A percentile compares a stretch with the other conserved stretches of the same genome.
Evolutionary conservation across 2,329 filamentous ascomycete species (phyloP).

Genomic region (Eutypa lata): DNA sequence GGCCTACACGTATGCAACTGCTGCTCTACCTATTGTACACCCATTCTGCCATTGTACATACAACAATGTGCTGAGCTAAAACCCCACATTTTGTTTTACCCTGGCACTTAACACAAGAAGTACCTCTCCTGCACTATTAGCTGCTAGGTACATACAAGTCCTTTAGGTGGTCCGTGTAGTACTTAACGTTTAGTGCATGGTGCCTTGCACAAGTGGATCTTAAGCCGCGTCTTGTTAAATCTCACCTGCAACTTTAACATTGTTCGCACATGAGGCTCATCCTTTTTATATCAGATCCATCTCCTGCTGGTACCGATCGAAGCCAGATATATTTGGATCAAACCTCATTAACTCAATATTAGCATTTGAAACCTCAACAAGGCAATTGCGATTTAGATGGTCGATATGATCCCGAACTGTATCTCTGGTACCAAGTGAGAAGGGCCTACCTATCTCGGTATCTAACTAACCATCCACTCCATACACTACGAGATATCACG

Average conservation of each 20-base stretch:
- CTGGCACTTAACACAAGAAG: no score
- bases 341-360: no score
- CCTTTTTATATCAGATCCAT: not conserved
- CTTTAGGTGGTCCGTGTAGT: not conserved
- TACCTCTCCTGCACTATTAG: not conserved
- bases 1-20: no score
- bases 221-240: not conserved
- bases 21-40: no score
- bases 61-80: no score
- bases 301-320: not conserved
- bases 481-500: not conserved
- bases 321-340: not conserved
- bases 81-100: no score
- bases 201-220: not conserved
- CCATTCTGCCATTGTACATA: no score
- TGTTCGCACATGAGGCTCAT: constrained; percentile 19
- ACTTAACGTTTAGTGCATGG: not conserved
- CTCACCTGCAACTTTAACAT: constrained; percentile 2
- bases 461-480: not conserved
- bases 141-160: not conserved
- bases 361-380: no score
- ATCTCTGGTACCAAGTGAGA: not conserved
- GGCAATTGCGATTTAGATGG: no score
- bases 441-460: not conserved
- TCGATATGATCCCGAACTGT: no score